These are phyloP conservation scores for Podosphaera aphanis DNA, from an alignment of 2,329 filamentous ascomycete genomes.

Conservation along the genomic window DNA sequence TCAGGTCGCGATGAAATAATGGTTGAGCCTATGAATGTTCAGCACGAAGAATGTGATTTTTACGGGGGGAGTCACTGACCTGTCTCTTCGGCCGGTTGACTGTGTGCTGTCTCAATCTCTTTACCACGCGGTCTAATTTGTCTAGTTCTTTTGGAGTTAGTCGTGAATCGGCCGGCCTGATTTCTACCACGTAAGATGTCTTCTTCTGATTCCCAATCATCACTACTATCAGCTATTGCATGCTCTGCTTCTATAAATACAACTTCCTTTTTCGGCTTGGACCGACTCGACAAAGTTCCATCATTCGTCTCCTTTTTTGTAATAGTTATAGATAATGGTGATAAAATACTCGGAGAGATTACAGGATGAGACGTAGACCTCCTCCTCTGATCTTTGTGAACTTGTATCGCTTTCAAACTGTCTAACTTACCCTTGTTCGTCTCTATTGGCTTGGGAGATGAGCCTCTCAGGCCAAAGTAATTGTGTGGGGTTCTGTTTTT, in stretches of 20 bases:
- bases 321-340: constrained; percentile 17
- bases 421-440: constrained; percentile 26
- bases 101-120: not conserved
- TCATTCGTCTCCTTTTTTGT: constrained; percentile 9
- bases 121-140: not conserved
- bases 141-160: constrained; percentile 17
- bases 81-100: constrained; percentile 39
- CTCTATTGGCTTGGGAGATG: constrained; percentile 11
- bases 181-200: constrained; percentile 38
- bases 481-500: constrained; percentile 14
- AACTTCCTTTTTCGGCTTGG: constrained; percentile 14
- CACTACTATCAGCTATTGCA: constrained; percentile 13
- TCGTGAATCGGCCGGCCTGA: constrained; percentile 16
- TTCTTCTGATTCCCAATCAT: constrained; percentile 23
- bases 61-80: constrained; percentile 27
- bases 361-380: constrained; percentile 49
- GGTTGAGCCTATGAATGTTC: not conserved
- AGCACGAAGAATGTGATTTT: not conserved
- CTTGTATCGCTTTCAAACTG: constrained; percentile 38
- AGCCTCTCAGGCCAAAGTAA: constrained; percentile 12
- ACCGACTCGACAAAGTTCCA: not conserved
- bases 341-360: constrained; percentile 37
- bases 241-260: constrained; percentile 10
- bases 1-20: not conserved
- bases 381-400: constrained; percentile 44